Base-by-base conservation (phyloP, 495 filamentous ascomycete species). In the Hypomontagnella submonticulosa region DNA sequence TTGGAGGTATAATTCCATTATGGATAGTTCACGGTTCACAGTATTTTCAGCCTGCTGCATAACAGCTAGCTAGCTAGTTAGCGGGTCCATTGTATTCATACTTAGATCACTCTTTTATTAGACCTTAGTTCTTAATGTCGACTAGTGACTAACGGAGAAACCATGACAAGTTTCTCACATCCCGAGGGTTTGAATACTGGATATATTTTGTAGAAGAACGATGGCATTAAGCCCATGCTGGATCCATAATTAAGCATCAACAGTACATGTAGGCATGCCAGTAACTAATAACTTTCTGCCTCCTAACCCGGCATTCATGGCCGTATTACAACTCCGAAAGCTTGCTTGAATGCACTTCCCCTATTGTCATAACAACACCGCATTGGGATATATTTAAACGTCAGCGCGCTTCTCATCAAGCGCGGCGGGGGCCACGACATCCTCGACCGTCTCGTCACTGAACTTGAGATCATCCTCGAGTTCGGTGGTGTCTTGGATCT, bases 381-480 rank as follows among this genome's bases (percentile, higher is more conserved):
- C 32, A 15, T 19, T 41, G n/a, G 7, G 9, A 47, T 23, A 57
- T 37, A 30, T 60, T 57, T 65, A 66, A 12, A 67, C 46, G 18
- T 42, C 48, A 4, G 54, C 40, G 18, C 18, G 53, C 64, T 73
- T 73, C 54, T 65, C 64, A 11, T 48, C 27, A 15, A 61, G 54
- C 10, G 50, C 37, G 10, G 36, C 48, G 20, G 43, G 41, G 7
- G 69, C 32, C 18, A 65, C 70, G 1, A 93, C 89, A 66, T 92
- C 90, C 54, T 83, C 84, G 2, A 82, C 64, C 0, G 89, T 94
- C 83, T 93, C 90, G 63, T 94, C 92, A 38, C 88, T 90, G 77
- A 92, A 93, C 67, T 87, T 87, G 30, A 97, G 78, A 77, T 97
- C 92, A 44, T 91, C 85, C 72, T 93, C 91, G 9, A 95, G 64